Percentiles rank a stretch among this genome's conserved stretches.
Evolutionary conservation across 2,329 filamentous ascomycete genomes (phyloP).

Genomic region (Sclerotinia sclerotiorum): DNA sequence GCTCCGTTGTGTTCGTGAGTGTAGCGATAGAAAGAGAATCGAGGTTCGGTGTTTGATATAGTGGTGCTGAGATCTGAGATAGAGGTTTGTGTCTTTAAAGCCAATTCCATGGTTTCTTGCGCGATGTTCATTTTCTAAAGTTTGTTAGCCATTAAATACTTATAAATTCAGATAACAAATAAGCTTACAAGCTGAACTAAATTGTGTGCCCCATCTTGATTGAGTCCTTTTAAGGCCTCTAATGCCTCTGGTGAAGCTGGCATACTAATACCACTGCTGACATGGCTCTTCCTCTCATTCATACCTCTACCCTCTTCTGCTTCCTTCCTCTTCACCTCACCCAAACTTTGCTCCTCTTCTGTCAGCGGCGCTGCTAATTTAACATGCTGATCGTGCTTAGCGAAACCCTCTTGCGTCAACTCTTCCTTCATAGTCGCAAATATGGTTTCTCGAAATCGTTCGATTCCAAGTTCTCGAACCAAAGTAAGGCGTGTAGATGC

Average conservation of each 20-base stretch:
- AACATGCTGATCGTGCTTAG: slow-evolving; percentile 68
- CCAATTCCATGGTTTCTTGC: slow-evolving; percentile 68
- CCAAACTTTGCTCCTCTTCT: slow-evolving; percentile 71
- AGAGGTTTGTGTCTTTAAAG: slow-evolving; percentile 51
- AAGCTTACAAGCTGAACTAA: slow-evolving; percentile 65
- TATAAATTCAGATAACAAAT: neutral
- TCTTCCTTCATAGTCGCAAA: slow-evolving; percentile 71
- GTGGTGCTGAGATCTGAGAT: slow-evolving; percentile 57
- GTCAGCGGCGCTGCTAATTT: slow-evolving; percentile 69
- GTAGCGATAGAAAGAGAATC: slow-evolving; percentile 77
- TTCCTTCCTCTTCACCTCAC: slow-evolving; percentile 73
- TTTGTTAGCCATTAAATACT: slow-evolving; percentile 2
- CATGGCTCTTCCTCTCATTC: slow-evolving; percentile 52
- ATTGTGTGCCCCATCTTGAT: slow-evolving; percentile 47
- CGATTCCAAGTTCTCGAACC: slow-evolving; percentile 72
- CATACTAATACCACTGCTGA: slow-evolving; percentile 47
- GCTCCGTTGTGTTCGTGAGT: slow-evolving; percentile 55
- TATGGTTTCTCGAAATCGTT: slow-evolving; percentile 75
- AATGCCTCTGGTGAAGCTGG: slow-evolving; percentile 61
- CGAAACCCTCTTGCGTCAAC: slow-evolving; percentile 67
- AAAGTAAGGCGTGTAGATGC: slow-evolving; percentile 74
- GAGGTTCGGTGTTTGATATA: slow-evolving; percentile 68
- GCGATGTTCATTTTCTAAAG: slow-evolving; percentile 68
- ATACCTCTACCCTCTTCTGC: slow-evolving; percentile 72
- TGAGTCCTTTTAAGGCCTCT: slow-evolving; percentile 61